phyloP scores from a whole-genome alignment of 2,329 filamentous ascomycete genomes.

The Cryphonectria parasitica region DNA sequence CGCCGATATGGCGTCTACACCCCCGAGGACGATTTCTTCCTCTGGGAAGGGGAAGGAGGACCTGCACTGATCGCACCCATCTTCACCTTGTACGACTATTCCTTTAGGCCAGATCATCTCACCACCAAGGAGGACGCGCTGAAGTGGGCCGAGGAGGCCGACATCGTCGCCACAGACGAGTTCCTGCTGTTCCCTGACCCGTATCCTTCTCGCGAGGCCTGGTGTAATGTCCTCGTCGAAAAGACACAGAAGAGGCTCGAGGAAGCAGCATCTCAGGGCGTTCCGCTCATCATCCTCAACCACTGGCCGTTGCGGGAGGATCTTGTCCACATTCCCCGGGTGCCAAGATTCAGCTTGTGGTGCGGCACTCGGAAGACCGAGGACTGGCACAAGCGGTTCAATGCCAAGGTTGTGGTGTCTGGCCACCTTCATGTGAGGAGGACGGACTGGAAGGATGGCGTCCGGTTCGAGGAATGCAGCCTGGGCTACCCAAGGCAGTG shows the following conservation, averaged over 20 bases:
- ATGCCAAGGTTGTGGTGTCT: constrained; percentile 42
- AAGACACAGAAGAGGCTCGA: constrained; percentile 37
- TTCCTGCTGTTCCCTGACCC: constrained; percentile 43
- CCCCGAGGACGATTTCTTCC: constrained; percentile 58
- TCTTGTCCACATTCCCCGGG: constrained; percentile 40
- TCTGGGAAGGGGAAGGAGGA: constrained; percentile 56
- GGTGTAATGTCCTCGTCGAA: constrained; percentile 39
- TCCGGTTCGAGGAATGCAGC: constrained; percentile 44
- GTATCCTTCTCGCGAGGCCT: constrained; percentile 39
- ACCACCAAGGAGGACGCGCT: constrained; percentile 48
- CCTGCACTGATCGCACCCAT: constrained; percentile 56
- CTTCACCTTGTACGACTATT: constrained; percentile 65
- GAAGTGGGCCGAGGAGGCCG: constrained; percentile 42
- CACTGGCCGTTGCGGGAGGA: constrained; percentile 45
- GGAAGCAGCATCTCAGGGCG: constrained; percentile 30
- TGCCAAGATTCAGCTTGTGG: constrained; percentile 45
- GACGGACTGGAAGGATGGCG: constrained; percentile 44
- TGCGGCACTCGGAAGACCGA: constrained; percentile 43
- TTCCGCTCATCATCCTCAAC: constrained; percentile 41
- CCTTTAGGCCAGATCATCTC: constrained; percentile 55
- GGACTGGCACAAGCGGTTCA: constrained; percentile 42
- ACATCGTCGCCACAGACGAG: constrained; percentile 44
- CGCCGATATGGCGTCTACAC: constrained; percentile 56
- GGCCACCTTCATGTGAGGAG: constrained; percentile 44
- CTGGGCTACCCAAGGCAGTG: constrained; percentile 45